Base-by-base conservation (phyloP, 192 early-diverging fungal genomes). In the Mortierella hygrophila region DNA sequence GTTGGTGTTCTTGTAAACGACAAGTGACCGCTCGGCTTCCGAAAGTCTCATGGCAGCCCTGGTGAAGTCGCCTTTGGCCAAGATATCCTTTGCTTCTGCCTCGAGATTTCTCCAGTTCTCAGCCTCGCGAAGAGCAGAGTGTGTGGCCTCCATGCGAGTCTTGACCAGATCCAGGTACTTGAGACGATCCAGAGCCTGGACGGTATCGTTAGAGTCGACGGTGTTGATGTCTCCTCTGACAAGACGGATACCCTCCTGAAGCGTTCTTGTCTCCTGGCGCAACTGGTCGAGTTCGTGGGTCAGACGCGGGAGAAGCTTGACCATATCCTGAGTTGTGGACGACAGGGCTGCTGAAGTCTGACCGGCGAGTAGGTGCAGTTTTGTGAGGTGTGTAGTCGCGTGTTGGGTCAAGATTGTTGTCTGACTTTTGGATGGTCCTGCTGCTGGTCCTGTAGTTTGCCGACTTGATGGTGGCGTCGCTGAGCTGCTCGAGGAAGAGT, bases 41-140 rank as follows among this genome's bases (percentile, higher is more conserved):
- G 91, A 85, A 47, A 97, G 88, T 40, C 94, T 81, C 7, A 76
- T 54, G 0, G 92, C 93, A 18, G 95, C 95, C 44, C 89, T 91
- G 29, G 90, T 88, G 85, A 89, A 94, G 78, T 96, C 95, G 3
- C 89, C 80, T 0, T 92, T 88, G 6, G 88, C 90, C 75, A 97
- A 91, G n/a, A 95, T 90, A 6, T 89, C 89, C 35, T 82, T 85
- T 8, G 95, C 93, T 77, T 97, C 95, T 0, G 89, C 77, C 37
- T 93, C 90, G 49, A 97, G 91, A 41, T 94, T 94, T 41, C 81
- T 93, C 96, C 96, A 97, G 83, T 94, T 96, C 70, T 97, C 95
- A 1, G 95, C 92, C 74, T 97, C 95, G 71, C 91, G 89, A 0
- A 97, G 80, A 3, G 92, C 74, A n/a, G 89, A 77, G 23, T 91